Percentiles rank a stretch among this genome's conserved stretches.
These are phyloP conservation scores for Teunomyces stri DNA, from an alignment of 805 yeast species.

Conservation along the genomic window DNA sequence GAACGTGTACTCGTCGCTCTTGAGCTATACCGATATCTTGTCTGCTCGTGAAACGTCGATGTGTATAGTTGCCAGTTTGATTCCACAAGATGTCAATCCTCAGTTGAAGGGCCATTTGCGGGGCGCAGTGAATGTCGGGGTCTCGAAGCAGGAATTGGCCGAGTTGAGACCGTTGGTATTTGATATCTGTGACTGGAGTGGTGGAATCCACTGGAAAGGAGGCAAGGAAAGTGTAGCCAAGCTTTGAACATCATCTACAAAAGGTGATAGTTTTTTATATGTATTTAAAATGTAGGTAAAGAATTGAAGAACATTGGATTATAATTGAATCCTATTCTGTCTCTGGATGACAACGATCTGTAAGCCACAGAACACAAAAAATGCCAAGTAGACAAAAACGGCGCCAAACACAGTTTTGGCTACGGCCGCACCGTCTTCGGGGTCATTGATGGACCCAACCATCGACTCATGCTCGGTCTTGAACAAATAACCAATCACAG, in stretches of 20 bases:
- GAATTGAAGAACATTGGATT: conserved; percentile 5
- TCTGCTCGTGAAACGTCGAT: conserved; percentile 69
- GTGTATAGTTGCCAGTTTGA: conserved; percentile 72
- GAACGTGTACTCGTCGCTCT: conserved; percentile 74
- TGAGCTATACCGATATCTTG: conserved; percentile 65
- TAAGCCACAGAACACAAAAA: conserved; percentile 87
- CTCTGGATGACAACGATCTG: conserved; percentile 68
- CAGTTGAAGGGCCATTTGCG: conserved; percentile 86
- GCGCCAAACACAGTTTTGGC: conserved; percentile 90
- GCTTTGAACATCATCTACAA: conserved; percentile 18
- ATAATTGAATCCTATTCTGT: conserved; percentile 58
- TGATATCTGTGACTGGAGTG: conserved; percentile 71
- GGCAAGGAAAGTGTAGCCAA: conserved; percentile 61
- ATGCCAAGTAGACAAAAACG: conserved; percentile 73
- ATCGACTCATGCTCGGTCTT: conserved; percentile 80
- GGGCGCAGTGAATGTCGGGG: conserved; percentile 83
- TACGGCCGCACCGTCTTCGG: conserved; percentile 90
- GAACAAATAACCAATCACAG: conserved; percentile 82
- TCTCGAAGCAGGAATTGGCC: conserved; percentile 58
- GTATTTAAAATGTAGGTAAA: neutral
- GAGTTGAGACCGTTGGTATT: conserved; percentile 62
- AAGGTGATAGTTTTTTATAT: neutral
- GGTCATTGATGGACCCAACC: conserved; percentile 89
- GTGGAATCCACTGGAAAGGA: conserved; percentile 42
- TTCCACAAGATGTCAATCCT: conserved; percentile 92